Evolutionary conservation across 306 rosid genomes (phyloP).

Genomic region (Gleditsia sinensis): DNA sequence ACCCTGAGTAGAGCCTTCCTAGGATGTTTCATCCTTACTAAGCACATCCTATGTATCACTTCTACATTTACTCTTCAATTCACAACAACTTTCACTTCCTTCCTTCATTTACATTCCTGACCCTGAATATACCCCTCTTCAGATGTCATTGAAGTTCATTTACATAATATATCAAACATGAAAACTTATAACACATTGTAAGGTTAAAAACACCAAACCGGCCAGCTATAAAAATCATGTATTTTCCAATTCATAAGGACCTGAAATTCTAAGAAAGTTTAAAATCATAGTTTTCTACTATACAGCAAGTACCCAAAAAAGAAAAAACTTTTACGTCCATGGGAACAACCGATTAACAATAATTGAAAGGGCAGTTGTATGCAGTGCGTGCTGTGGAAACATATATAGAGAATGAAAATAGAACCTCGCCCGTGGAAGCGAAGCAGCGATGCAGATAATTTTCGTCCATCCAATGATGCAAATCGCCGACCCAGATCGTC

Average conservation of each 20-base stretch:
- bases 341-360: background rate
- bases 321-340: slow-evolving; percentile 4
- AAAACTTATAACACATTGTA: slow-evolving; percentile 1
- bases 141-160: slow-evolving; percentile 12
- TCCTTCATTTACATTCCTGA: background rate
- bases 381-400: background rate
- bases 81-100: background rate
- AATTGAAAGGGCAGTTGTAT: background rate
- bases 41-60: no score
- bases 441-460: slow-evolving; percentile 84
- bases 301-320: background rate
- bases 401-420: background rate
- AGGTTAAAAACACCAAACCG: background rate
- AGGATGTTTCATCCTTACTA: no score
- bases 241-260: background rate
- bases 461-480: slow-evolving; percentile 96
- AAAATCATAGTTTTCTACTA: background rate
- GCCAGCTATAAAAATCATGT: background rate
- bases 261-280: background rate
- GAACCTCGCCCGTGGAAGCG: slow-evolving; percentile 73
- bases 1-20: no score
- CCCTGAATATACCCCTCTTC: background rate
- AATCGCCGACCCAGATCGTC: slow-evolving; percentile 93
- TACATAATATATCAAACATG: slow-evolving; percentile 20
- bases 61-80: background rate